phyloP scores from a whole-genome alignment of 108 stramenopile species.

The Cylindrotheca closterium region DNA sequence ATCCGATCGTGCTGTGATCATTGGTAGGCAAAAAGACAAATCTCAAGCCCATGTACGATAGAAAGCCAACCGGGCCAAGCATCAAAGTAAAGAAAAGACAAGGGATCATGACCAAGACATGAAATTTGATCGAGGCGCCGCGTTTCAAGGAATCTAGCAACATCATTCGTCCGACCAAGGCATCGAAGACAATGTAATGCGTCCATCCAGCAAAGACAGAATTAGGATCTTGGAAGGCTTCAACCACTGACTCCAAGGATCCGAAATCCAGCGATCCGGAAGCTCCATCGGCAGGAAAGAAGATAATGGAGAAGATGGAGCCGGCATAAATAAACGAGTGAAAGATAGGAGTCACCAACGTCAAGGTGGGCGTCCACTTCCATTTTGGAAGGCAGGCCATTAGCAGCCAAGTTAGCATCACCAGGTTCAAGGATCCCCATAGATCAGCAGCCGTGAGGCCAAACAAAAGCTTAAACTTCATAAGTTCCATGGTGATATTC shows the following conservation, averaged over 20 bases:
- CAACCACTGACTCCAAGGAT: constrained; percentile 18
- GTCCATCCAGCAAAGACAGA: constrained; percentile 24
- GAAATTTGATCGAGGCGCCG: constrained; percentile 2
- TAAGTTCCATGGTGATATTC: too few species aligned
- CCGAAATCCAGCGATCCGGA: constrained; percentile 8
- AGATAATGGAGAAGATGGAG: not conserved
- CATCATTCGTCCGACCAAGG: constrained; percentile 25
- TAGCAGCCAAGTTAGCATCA: constrained; percentile 18
- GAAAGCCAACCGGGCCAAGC: not conserved
- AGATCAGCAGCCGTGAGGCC: constrained; percentile 25
- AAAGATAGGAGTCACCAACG: constrained; percentile 10
- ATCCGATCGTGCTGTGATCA: too few species aligned
- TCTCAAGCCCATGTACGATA: not conserved
- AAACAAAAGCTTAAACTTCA: too few species aligned
- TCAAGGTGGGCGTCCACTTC: constrained; percentile 23
- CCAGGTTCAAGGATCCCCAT: constrained; percentile 21
- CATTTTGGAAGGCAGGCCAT: constrained; percentile 22
- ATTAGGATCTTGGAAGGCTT: constrained; percentile 33
- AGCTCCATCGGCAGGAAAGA: not conserved
- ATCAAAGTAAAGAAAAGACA: constrained; percentile 1
- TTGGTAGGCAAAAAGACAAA: not conserved
- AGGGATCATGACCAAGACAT: constrained; percentile 21
- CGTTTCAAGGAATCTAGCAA: constrained; percentile 28
- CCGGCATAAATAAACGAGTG: constrained; percentile 16
- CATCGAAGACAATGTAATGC: constrained; percentile 33